Evolutionary conservation across 2,329 filamentous ascomycete species (phyloP).

Genomic region (Beauveria varroae): DNA sequence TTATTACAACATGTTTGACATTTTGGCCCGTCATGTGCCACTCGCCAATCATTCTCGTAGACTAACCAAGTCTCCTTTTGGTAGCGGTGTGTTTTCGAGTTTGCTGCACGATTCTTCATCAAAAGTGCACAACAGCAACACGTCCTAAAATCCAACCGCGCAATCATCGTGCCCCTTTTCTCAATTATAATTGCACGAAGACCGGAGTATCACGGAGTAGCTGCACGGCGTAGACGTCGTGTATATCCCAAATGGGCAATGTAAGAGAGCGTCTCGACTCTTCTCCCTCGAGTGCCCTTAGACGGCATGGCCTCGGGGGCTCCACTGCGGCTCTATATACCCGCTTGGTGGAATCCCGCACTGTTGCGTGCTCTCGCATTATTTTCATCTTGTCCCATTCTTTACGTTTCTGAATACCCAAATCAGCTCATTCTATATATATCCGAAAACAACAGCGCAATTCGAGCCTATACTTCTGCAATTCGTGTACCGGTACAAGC

Average conservation of each 20-base stretch:
- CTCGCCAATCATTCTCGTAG: neutral
- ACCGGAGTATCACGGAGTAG: conserved; percentile 2
- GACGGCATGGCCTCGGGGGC: neutral
- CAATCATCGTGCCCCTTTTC: neutral
- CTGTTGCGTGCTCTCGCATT: neutral
- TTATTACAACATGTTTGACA: neutral
- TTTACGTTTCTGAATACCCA: conserved; percentile 1
- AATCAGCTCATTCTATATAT: conserved; percentile 4
- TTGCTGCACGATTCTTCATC: no score
- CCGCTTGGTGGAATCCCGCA: conserved; percentile 4
- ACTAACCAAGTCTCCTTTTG: neutral
- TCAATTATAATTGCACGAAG: neutral
- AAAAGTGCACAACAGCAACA: neutral
- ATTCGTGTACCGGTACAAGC: neutral
- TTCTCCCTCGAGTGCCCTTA: neutral
- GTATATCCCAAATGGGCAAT: neutral
- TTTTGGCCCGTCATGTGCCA: neutral
- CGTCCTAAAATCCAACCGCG: neutral
- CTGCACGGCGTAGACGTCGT: neutral
- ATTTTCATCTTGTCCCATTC: neutral
- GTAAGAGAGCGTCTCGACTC: neutral
- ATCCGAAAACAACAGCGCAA: neutral
- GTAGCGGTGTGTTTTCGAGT: neutral
- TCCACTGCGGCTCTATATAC: conserved; percentile 7
- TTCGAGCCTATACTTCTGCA: neutral